Base-by-base conservation (phyloP, 768 basidiomycete genomes). In the Mrakia blollopis region DNA sequence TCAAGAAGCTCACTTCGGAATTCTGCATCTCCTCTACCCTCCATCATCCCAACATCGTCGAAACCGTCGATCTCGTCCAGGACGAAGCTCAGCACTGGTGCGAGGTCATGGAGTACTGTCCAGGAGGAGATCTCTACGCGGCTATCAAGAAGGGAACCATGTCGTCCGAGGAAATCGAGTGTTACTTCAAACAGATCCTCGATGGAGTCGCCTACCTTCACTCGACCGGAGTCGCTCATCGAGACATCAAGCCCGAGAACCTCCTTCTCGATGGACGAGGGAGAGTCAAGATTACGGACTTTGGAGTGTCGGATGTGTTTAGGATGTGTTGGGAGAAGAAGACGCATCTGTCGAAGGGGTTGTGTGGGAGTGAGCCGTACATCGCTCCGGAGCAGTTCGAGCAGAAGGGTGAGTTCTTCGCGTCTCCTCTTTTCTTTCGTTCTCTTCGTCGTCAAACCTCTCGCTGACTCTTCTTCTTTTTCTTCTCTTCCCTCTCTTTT, bases 71-170 rank as follows among this genome's bases (percentile, higher is more conserved):
- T 84, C 90, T 99, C 77, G 92, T 99, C n/a, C 97, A 99, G 81
- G 97, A 99, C 84, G 96, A 99, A 85, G 88, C 86, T 79, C 90
- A 93, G 79, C 90, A 94, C 82, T 99, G 96, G 96, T 99, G 96
- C 82, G 97, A 98, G 83, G 96, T 99, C 65, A 98, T 99, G 96
- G 97, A 98, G 84, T 99, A 94, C 83, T 99, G 96, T 82, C 94
- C 94, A 3, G 97, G 97, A 62, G 96, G 96, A 2, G 96, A 99
- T 85, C 87, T 99, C 50, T 99, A 99, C 83, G 95, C 95, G 37
- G 96, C 94, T 52, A 99, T 99, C 85, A 98, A 98, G 89, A 94
- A 93, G 84, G 96, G 96, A 76, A 88, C 88, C 79, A 94, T 97
- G 92, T 90, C 90, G 50, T 89, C 91, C 6, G 90, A 89, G 83